Percentiles rank a stretch among this genome's conserved stretches.
Conservation (phyloP, 768 basidiomycete species). For the Russula brevipes region DNA sequence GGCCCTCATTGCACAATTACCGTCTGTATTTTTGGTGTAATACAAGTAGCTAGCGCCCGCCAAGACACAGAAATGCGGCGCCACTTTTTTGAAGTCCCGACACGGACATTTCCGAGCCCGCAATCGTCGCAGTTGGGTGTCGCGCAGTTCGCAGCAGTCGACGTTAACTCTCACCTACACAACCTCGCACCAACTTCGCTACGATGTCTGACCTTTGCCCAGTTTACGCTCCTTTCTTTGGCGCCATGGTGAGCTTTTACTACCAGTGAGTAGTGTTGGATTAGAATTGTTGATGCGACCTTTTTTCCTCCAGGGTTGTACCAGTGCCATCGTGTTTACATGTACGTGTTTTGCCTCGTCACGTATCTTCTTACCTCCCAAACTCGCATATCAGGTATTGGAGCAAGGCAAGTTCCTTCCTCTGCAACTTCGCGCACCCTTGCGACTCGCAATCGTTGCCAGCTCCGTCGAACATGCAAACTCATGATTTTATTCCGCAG, state of each 20-base stretch:
- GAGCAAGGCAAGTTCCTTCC: slow-evolving; percentile 59
- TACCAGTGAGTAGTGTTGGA: not conserved
- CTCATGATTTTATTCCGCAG: slow-evolving; percentile 37
- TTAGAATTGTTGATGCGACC: not conserved
- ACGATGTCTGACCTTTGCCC: slow-evolving; percentile 78
- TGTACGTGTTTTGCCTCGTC: slow-evolving; percentile 50
- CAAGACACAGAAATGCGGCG: not conserved
- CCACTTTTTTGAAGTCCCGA: slow-evolving; percentile 1
- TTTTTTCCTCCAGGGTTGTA: slow-evolving; percentile 70
- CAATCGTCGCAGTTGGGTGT: not conserved
- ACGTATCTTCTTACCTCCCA: not conserved
- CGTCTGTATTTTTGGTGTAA: too few species aligned
- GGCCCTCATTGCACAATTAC: not conserved
- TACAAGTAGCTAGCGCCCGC: too few species aligned
- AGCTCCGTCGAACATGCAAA: not conserved
- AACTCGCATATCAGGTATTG: slow-evolving; percentile 52
- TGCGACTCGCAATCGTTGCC: not conserved
- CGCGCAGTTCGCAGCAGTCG: not conserved
- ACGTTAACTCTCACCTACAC: not conserved
- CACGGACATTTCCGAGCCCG: not conserved
- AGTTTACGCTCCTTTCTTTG: slow-evolving; percentile 97
- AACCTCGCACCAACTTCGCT: not conserved
- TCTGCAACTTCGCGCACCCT: not conserved
- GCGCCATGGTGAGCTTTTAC: slow-evolving; percentile 71
- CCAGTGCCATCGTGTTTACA: slow-evolving; percentile 95